Evolutionary conservation across 2,329 filamentous ascomycete genomes (phyloP).

Genomic region (Fusarium sp.): DNA sequence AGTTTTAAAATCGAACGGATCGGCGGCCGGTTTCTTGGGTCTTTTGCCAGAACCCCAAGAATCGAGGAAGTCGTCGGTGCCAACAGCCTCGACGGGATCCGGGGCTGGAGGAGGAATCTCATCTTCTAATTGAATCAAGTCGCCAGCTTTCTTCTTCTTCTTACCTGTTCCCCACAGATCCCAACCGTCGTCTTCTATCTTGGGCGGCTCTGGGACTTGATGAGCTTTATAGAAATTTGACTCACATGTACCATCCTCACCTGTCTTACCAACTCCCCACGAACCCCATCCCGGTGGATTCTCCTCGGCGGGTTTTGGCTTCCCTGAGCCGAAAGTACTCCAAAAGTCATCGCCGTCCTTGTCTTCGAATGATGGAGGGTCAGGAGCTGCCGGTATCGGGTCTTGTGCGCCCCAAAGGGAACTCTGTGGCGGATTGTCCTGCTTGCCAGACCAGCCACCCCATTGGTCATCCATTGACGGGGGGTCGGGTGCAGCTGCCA

Average conservation of each 20-base stretch:
- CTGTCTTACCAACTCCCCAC: slow-evolving; percentile 38
- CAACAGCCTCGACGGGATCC: slow-evolving; percentile 48
- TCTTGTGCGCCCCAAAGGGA: slow-evolving; percentile 41
- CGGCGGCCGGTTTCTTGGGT: slow-evolving; percentile 49
- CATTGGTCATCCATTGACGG: slow-evolving; percentile 42
- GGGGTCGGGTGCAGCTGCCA: slow-evolving; percentile 40
- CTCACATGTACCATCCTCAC: slow-evolving; percentile 41
- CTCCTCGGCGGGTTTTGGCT: slow-evolving; percentile 41
- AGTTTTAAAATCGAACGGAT: slow-evolving; percentile 51
- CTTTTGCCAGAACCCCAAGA: slow-evolving; percentile 68
- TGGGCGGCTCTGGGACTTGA: slow-evolving; percentile 19
- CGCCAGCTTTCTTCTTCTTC: slow-evolving; percentile 53
- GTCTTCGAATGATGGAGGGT: slow-evolving; percentile 31
- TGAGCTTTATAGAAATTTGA: slow-evolving; percentile 26
- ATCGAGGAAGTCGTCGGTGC: slow-evolving; percentile 64
- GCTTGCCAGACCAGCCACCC: slow-evolving; percentile 47
- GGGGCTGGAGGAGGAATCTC: slow-evolving; percentile 46
- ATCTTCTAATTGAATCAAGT: slow-evolving; percentile 53
- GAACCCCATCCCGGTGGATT: slow-evolving; percentile 38
- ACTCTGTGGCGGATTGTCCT: slow-evolving; percentile 44
- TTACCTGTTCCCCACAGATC: slow-evolving; percentile 48
- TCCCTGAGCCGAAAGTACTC: slow-evolving; percentile 38
- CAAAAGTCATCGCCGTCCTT: slow-evolving; percentile 45
- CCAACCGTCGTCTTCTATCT: slow-evolving; percentile 40
- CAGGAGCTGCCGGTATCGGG: slow-evolving; percentile 35